A percentile compares a stretch with the other conserved stretches of the same genome.
Conservation (phyloP, 2,329 filamentous ascomycete genomes). For the Penicillium sp. region DNA sequence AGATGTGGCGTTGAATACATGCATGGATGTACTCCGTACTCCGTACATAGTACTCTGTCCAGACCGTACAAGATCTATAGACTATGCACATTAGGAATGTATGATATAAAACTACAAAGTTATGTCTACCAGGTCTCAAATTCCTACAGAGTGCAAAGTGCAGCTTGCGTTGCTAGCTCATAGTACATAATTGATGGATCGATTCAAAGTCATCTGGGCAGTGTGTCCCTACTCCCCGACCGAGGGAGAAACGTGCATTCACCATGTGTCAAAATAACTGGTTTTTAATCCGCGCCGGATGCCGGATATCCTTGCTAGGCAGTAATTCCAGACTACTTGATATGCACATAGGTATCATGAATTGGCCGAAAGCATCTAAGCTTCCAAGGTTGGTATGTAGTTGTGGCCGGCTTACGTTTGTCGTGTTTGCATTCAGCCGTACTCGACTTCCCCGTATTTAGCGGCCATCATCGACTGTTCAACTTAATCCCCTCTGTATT, state of each 20-base stretch:
- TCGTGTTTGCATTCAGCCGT: neutral
- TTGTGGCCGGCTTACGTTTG: no score
- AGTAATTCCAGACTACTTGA: neutral
- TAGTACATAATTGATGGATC: neutral
- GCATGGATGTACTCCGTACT: neutral
- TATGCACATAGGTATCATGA: neutral
- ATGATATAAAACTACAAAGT: neutral
- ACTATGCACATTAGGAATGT: neutral
- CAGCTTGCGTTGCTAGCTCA: neutral
- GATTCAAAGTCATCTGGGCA: neutral
- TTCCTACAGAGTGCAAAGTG: neutral
- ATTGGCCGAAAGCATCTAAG: neutral
- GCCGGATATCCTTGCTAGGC: neutral
- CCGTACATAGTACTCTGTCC: no score
- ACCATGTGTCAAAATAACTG: neutral
- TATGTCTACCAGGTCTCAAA: neutral
- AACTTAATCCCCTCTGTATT: neutral
- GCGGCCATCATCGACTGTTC: neutral
- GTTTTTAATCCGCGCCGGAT: neutral
- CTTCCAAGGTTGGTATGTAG: neutral
- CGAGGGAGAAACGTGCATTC: neutral
- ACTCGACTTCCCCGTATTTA: constrained; percentile 6
- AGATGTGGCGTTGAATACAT: constrained; percentile 22
- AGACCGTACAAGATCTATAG: no score
- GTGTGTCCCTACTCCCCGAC: neutral